phyloP scores from a whole-genome alignment of 352 stramenopile genomes.

The Lagenidium giganteum region DNA sequence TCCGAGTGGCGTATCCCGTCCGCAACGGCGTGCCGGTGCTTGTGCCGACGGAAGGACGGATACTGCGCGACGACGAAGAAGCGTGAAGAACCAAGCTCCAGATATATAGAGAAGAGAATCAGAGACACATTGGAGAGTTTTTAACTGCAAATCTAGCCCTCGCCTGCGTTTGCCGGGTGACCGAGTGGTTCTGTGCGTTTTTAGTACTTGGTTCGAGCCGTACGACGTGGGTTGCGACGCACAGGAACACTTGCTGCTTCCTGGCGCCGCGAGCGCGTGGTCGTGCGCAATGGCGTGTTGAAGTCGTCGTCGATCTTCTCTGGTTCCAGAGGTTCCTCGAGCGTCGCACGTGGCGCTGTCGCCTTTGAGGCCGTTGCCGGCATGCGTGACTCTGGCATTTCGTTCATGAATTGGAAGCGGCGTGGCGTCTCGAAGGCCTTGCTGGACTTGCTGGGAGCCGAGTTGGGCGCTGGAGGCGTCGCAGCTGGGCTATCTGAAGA shows the following conservation, averaged over 20 bases:
- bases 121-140: too few species aligned
- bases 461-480: slow-evolving; percentile 22
- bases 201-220: slow-evolving; percentile 59
- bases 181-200: too few species aligned
- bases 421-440: slow-evolving; percentile 51
- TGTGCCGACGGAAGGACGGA: slow-evolving; percentile 54
- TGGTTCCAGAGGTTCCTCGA: slow-evolving; percentile 50
- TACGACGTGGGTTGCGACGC: slow-evolving; percentile 55
- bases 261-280: slow-evolving; percentile 38
- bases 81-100: not conserved
- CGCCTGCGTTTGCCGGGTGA: not conserved
- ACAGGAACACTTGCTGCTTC: slow-evolving; percentile 40
- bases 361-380: slow-evolving; percentile 15
- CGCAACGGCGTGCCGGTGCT: slow-evolving; percentile 48
- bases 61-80: slow-evolving; percentile 28
- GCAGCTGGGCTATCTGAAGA: slow-evolving; percentile 5
- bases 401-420: slow-evolving; percentile 53
- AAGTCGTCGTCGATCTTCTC: slow-evolving; percentile 68
- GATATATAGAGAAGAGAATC: too few species aligned
- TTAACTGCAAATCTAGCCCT: not conserved
- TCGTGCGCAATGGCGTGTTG: slow-evolving; percentile 44
- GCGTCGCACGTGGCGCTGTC: slow-evolving; percentile 30
- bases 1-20: slow-evolving; percentile 69
- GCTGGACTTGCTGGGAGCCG: too few species aligned
- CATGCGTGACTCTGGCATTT: slow-evolving; percentile 41